Base-by-base conservation (phyloP, 352 stramenopile genomes). In the Phytophthora pisi region DNA sequence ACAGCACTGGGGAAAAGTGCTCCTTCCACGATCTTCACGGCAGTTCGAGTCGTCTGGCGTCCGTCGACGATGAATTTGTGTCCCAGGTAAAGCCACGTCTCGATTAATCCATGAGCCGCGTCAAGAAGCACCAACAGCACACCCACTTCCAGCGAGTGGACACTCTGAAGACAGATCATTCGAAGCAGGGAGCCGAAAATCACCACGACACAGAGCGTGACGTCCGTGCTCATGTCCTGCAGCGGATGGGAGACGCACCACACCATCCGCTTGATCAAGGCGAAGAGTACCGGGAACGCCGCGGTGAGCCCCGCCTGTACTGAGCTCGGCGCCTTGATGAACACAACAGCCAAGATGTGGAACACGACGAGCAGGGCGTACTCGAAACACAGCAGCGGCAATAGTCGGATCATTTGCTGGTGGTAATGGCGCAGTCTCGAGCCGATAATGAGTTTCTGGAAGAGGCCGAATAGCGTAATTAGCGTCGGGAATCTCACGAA, bases 101-200 rank as follows among this genome's bases (percentile, higher is more conserved):
- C 60, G 2, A 74, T 8, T 1, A 69, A 9, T 2, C 49, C 49
- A 24, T 74, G 66, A 11, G 46, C 16, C 11, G 64, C 5, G 24
- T 68, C 66, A 6, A 69, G 54, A 5, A 45, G 3, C 30, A 73
- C 40, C 28, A 69, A 51, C 36, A 69, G 15, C 23, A 11, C 54
- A 0, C 51, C n/a, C 13, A 69, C 47, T 16, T 20, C 40, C 2
- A 50, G 50, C 7, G 54, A 64, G 7, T 62, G 53, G 6, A 62
- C 54, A 24, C 45, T 69, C 34, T 77, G 63, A 13, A 76, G 34
- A 31, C 57, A 76, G 34, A 68, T 51, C 28, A 69, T 78, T 31
- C 68, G 57, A 38, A 72, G 74, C 10, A 78, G 51, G 7, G 66
- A 68, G 2, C 70, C 66, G 5, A 69, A 71, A 45, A 78, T 71